Percentiles rank a stretch among this genome's conserved stretches.
Evolutionary conservation across 1,139 yeast genomes (phyloP).

Genomic region (Lodderomyces metapsilosis): DNA sequence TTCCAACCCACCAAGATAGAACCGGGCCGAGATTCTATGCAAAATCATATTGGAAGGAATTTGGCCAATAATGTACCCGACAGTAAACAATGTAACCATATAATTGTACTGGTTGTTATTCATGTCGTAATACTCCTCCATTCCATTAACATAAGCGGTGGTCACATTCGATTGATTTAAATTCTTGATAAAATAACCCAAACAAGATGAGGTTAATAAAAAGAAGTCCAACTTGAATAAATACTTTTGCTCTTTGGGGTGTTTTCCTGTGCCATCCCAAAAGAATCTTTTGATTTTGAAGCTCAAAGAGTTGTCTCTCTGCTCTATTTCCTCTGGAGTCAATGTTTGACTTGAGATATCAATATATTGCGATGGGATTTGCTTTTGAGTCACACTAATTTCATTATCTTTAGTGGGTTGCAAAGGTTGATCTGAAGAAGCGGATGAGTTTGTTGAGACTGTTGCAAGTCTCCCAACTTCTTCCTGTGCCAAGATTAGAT

Average conservation of each 20-base stretch:
- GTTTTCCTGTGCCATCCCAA: constrained; percentile 53
- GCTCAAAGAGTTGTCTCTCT: constrained; percentile 23
- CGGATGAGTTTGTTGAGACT: background rate
- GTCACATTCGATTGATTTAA: constrained; percentile 47
- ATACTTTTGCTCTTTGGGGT: constrained; percentile 41
- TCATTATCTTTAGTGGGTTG: background rate
- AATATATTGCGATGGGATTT: constrained; percentile 19
- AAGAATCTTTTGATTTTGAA: constrained; percentile 32
- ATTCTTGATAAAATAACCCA: constrained; percentile 37
- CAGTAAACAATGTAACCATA: constrained; percentile 52
- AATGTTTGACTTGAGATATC: constrained; percentile 26
- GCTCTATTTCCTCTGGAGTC: constrained; percentile 28
- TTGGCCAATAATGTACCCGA: constrained; percentile 60
- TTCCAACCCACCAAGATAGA: constrained; percentile 53
- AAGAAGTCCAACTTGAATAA: constrained; percentile 46
- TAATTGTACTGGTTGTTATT: constrained; percentile 54
- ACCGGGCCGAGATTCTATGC: constrained; percentile 53
- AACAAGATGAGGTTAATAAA: constrained; percentile 41
- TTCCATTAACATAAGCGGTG: constrained; percentile 62
- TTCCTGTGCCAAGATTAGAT: background rate
- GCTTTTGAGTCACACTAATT: background rate
- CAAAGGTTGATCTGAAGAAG: background rate
- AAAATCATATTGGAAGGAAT: constrained; percentile 56
- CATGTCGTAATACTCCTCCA: constrained; percentile 55
- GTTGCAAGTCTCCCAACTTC: background rate